Conservation (phyloP, 768 basidiomycete genomes). For the Trametes cubensis region DNA sequence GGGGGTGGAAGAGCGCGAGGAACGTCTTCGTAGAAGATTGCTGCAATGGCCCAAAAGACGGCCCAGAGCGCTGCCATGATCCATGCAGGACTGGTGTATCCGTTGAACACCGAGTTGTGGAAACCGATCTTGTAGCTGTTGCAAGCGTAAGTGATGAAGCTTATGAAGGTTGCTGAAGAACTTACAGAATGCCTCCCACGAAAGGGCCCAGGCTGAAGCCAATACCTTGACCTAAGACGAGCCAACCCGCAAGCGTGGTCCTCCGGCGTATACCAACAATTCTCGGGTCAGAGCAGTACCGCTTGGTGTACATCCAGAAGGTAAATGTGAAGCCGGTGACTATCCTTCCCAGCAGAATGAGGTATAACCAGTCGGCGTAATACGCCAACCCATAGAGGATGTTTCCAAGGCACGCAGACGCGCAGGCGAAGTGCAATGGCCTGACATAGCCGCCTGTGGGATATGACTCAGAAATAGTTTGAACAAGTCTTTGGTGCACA, state of each 20-base stretch:
- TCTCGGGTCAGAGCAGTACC: constrained; percentile 70
- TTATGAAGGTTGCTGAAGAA: background rate
- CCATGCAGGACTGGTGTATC: constrained; percentile 69
- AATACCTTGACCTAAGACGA: constrained; percentile 63
- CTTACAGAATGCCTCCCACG: constrained; percentile 57
- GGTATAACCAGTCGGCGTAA: constrained; percentile 58
- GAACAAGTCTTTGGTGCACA: background rate
- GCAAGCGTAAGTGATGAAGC: background rate
- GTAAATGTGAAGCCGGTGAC: constrained; percentile 63
- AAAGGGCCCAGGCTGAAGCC: constrained; percentile 69
- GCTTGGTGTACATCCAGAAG: constrained; percentile 68
- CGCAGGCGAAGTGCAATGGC: constrained; percentile 59
- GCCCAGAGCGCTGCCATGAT: constrained; percentile 58
- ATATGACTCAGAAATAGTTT: background rate
- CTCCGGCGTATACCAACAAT: constrained; percentile 65
- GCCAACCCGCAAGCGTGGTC: constrained; percentile 63
- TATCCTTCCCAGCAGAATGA: constrained; percentile 72
- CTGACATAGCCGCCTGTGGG: constrained; percentile 53
- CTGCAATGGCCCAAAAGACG: constrained; percentile 49
- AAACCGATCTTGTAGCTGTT: constrained; percentile 56
- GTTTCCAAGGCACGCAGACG: constrained; percentile 54
- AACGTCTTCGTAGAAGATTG: constrained; percentile 39
- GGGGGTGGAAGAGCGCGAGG: constrained; percentile 13
- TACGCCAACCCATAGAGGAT: constrained; percentile 66
- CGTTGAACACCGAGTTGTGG: constrained; percentile 59